Conservation (phyloP, 139 green algal genomes). For the Chlamydomonas applanata region DNA sequence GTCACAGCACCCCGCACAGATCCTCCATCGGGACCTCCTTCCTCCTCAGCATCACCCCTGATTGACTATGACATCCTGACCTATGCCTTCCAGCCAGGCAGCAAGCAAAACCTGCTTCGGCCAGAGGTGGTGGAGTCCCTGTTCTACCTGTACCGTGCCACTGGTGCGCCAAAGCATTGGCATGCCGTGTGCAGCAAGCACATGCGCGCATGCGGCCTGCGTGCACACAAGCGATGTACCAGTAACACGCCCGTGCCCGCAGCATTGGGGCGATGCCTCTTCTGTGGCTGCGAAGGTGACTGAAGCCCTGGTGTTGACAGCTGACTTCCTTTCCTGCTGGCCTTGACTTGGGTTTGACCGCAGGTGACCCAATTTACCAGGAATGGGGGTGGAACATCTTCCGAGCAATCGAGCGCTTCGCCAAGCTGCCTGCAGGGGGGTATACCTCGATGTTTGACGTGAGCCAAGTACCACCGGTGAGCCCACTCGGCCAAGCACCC, state of each 20-base stretch:
- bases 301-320: too few relatives aligned
- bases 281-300: too few relatives aligned
- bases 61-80: not conserved
- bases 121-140: conserved; percentile 83
- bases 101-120: conserved; percentile 67
- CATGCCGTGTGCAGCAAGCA: too few relatives aligned
- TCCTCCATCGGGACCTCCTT: too few relatives aligned
- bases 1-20: too few relatives aligned
- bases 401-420: conserved; percentile 66
- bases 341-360: too few relatives aligned
- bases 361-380: conserved; percentile 65
- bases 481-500: too few relatives aligned
- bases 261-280: too few relatives aligned
- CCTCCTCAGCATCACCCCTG: not conserved
- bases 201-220: too few relatives aligned
- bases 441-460: conserved; percentile 36
- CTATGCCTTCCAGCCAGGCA: conserved; percentile 7
- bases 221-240: too few relatives aligned
- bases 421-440: conserved; percentile 52
- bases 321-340: too few relatives aligned
- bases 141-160: conserved; percentile 81
- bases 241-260: too few relatives aligned
- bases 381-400: conserved; percentile 86
- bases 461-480: not conserved
- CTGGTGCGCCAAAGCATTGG: conserved; percentile 28